Evolutionary conservation across 1,284 basidiomycete species (phyloP), one percentile per base, ranked within the genome.

Genomic region (Pyrrhoderma noxium): DNA sequence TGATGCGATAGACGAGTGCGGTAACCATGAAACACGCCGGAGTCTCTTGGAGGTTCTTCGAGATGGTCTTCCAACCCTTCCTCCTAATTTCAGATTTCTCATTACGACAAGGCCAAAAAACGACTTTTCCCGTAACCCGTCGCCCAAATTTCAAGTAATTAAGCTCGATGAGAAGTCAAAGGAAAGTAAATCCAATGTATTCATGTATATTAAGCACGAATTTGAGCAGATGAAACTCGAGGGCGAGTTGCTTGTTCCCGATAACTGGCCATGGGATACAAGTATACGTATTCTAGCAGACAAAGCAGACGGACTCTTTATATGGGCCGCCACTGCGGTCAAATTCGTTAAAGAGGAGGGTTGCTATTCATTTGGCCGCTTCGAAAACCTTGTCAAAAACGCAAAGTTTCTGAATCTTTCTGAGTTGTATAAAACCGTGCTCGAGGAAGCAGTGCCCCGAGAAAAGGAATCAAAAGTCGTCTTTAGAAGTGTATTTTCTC

Each of bases 1-100:
- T 43, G 66, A 66, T 25, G 66, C 66, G 1, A 49, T 66, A 1
- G 67, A 68, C 38, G 67, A 66, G 47, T 66, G 65, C 9, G 57
- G 57, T 22, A 54, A 52, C 13, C 54, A 62, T 1, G 14, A 31
- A 11, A 49, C 55, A 7, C 65, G 67, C 19, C 53, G 59, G 19
- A 64, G 65, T n/a, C 59, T 66, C 13, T 49, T 66, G n/a, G 48
- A 35, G 16, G 36, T 64, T 8, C 44, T 66, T n/a, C 56, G 53
- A 0, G 57, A 57, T 8, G 62, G 62, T 47, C 58, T 55, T 43
- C 14, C 31, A 1, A 54, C 25, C 9, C 45, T 46, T 3, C 45
- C 45, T 18, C 3, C 8, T 8, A 46, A 46, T 5, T 34, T 46
- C n/a, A 19, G 45, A 8, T 46, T 46, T 19, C n/a, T 46, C 8